A percentile compares a stretch with the other conserved stretches of the same genome.
Evolutionary conservation across 305 asterid genomes (phyloP).

Genomic region (Rubia peregrina): DNA sequence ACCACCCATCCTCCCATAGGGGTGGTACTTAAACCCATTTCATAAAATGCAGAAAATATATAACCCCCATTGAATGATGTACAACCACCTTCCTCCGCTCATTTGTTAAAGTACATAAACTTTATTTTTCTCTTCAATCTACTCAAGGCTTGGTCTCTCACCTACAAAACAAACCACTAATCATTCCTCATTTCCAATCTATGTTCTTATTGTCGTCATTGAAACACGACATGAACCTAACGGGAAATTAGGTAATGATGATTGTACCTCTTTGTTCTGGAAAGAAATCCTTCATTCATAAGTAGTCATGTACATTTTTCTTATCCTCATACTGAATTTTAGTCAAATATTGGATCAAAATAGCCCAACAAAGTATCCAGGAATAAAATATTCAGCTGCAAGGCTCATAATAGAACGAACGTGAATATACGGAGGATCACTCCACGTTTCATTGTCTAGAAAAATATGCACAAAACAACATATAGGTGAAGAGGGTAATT

Average conservation of each 20-base stretch:
- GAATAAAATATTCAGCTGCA: conserved; percentile 84
- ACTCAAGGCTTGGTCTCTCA: conserved; percentile 72
- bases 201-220: too few species aligned
- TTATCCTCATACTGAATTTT: conserved; percentile 75
- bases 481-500: conserved; percentile 28
- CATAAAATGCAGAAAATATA: conserved; percentile 82
- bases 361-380: conserved; percentile 93
- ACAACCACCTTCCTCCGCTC: conserved; percentile 80
- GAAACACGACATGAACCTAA: neutral
- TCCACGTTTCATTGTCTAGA: conserved; percentile 78
- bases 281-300: conserved; percentile 87
- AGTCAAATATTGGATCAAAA: conserved; percentile 74
- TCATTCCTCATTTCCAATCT: neutral
- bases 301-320: conserved; percentile 86
- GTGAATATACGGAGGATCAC: conserved; percentile 81
- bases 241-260: neutral
- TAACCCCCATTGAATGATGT: conserved; percentile 94
- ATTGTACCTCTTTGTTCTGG: conserved; percentile 70
- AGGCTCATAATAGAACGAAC: conserved; percentile 78
- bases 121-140: conserved; percentile 90
- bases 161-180: conserved; percentile 31
- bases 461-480: conserved; percentile 91
- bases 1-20: conserved; percentile 90
- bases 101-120: conserved; percentile 63
- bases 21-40: conserved; percentile 87